Evolutionary conservation across 768 basidiomycete genomes (phyloP), one percentile per base, ranked within the genome.

Genomic region (Crassisporium funariophilum): DNA sequence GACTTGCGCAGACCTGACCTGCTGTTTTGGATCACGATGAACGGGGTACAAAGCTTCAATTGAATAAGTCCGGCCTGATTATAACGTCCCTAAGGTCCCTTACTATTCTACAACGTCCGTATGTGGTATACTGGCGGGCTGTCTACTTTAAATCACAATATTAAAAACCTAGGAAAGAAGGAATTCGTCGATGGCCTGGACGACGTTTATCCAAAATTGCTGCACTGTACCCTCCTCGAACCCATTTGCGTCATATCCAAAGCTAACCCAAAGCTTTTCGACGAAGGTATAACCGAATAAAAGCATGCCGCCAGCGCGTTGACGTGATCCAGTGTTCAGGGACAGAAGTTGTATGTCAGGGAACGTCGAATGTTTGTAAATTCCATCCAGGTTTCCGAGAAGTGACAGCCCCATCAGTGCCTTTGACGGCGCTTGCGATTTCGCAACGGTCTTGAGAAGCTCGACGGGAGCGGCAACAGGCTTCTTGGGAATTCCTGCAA

Each of bases 271-370:
- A 13, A 93, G 64, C 64, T 82, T 84, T 5, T 83, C 84, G 16
- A 72, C 80, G 53, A 86, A 87, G 0, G 85, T 88, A 63, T 87
- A 88, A 3, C 84, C 85, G 49, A 93, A 91, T n/a, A 94, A 64
- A 29, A 94, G 72, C 81, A 91, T 84, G 2, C 82, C 88, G 8
- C 88, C 82, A 0, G 77, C 60, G 3, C 89, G 79, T 60, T 92
- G 90, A n/a, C 91, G 76, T 5, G 86, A 89, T 2, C 89, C 91
- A 1, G 91, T 91, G 20, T 87, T 92, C 24, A 94, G 71, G 4
- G 83, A 84, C 53, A 88, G 81, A 15, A 92, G 70, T 62, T 76
- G 64, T 49, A 91, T 66, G 4, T 64, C 54, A n/a, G 77, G 74
- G 67, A 78, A 91, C 1, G 65, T 52, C 8, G 72, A 66, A 60